Evolutionary conservation across 495 filamentous ascomycete species (phyloP), one percentile per base, ranked within the genome.

Genomic region (Trichoderma reesei): DNA sequence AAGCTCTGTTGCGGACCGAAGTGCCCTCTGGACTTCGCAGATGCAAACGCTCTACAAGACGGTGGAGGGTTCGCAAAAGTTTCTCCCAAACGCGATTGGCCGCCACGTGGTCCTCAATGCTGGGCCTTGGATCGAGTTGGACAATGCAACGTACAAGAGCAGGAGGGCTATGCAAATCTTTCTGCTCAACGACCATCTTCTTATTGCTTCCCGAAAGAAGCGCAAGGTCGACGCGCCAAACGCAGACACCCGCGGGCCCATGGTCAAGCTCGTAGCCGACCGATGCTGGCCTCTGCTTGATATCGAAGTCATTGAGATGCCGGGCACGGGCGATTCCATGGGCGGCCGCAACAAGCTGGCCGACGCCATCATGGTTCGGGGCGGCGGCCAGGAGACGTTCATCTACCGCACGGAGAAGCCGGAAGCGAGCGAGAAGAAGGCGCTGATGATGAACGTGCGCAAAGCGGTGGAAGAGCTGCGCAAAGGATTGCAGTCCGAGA

Each of bases 51-150:
- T 99, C 34, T 99, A 93, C 88, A 98, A 96, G 73, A 88, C 86
- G 6, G 89, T 99, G 10, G 95, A 97, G 71, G 95, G 94, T 1
- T 95, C 91, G 7, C 94, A 99, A 69, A 98, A 97, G 71, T 98
- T 93, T 67, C 79, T 99, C 2, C 94, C 94, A 1, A 93, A 94
- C 46, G 83, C 92, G 31, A 88, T 90, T 16, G 94, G 94, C 18
- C 85, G 94, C 51, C 94, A 98, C 72, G 89, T 99, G 48, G 83
- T 98, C 8, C 81, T 92, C 65, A 91, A 98, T 72, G 93, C 91
- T 33, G 85, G 88, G 3, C 82, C 88, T 61, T 99, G 94, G 94
- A 87, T 96, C 42, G 92, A 99, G 78, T 79, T 99, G 62, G 95
- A 99, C 74, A 92, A 92, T 59, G 94, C 94, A 16, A 99, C 94